phyloP scores from a whole-genome alignment of 257 asterid species.

The Solanum rostratum region DNA sequence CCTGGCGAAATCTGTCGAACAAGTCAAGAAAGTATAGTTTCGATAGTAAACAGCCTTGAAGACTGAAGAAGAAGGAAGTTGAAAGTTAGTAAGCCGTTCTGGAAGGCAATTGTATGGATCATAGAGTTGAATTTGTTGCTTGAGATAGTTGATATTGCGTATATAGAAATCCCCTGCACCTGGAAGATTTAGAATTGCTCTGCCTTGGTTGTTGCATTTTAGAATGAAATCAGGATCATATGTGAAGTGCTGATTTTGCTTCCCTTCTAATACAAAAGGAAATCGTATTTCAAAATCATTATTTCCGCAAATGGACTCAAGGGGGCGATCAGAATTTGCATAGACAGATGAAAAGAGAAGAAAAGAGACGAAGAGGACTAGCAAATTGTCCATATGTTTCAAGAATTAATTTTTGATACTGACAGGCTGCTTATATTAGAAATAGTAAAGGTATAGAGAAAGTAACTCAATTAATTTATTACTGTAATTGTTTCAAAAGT shows the following conservation, averaged over 20 bases:
- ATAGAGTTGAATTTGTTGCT: constrained; percentile 2
- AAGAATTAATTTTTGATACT: background rate
- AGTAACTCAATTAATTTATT: background rate
- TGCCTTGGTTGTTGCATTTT: background rate
- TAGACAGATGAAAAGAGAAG: constrained; percentile 1
- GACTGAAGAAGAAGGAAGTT: background rate
- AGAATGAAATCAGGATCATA: background rate
- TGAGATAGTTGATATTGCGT: background rate
- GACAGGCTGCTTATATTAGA: background rate
- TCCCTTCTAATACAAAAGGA: constrained; percentile 1
- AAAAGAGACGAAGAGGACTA: background rate
- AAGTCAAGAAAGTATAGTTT: constrained; percentile 12
- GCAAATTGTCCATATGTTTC: background rate
- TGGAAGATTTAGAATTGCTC: constrained; percentile 1
- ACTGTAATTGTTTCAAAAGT: background rate
- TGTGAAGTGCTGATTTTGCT: background rate
- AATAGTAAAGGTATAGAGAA: background rate
- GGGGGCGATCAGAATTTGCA: constrained; percentile 24
- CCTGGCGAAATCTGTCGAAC: background rate
- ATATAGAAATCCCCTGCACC: constrained; percentile 1
- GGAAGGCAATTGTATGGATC: constrained; percentile 27
- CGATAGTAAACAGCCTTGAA: background rate
- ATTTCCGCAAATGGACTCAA: background rate
- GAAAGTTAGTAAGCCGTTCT: background rate
- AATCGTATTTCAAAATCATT: background rate